phyloP scores from a whole-genome alignment of 2,329 filamentous ascomycete genomes.

The Coleophoma crateriformis region DNA sequence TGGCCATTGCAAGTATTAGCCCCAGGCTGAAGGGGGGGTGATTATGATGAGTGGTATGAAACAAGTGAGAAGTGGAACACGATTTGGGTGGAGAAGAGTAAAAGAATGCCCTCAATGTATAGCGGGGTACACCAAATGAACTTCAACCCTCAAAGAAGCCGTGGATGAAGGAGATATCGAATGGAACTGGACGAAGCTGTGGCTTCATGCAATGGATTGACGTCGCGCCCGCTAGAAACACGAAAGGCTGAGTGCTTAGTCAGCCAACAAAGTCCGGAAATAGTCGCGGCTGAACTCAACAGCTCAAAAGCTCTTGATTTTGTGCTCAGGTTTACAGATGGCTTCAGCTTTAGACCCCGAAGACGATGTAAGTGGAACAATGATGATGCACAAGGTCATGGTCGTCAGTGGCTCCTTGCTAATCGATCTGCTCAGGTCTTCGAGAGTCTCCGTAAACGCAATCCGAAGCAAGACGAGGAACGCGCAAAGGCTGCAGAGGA shows the following conservation, averaged over 20 bases:
- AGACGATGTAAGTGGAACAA: slow-evolving; percentile 38
- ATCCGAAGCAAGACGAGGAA: slow-evolving; percentile 53
- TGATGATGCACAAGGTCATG: slow-evolving; percentile 13
- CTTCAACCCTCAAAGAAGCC: background rate
- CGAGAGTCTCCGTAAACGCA: slow-evolving; percentile 50
- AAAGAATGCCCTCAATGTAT: no score
- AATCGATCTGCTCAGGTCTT: slow-evolving; percentile 42
- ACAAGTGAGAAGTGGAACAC: no score
- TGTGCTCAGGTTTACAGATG: slow-evolving; percentile 10
- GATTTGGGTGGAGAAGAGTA: no score
- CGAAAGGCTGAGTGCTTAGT: background rate
- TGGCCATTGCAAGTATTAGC: slow-evolving; percentile 50
- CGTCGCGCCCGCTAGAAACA: background rate
- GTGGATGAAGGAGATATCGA: background rate
- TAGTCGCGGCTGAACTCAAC: background rate
- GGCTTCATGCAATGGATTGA: background rate
- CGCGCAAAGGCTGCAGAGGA: slow-evolving; percentile 54
- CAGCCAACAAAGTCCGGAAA: background rate
- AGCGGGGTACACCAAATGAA: no score
- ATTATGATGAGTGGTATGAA: no score
- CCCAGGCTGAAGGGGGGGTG: slow-evolving; percentile 2
- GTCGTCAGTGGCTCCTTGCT: slow-evolving; percentile 16
- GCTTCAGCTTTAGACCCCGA: slow-evolving; percentile 23
- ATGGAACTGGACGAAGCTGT: background rate
- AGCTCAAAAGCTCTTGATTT: slow-evolving; percentile 2